Base-by-base conservation (phyloP, 1,139 yeast genomes). In the Debaryomyces udenii region DNA sequence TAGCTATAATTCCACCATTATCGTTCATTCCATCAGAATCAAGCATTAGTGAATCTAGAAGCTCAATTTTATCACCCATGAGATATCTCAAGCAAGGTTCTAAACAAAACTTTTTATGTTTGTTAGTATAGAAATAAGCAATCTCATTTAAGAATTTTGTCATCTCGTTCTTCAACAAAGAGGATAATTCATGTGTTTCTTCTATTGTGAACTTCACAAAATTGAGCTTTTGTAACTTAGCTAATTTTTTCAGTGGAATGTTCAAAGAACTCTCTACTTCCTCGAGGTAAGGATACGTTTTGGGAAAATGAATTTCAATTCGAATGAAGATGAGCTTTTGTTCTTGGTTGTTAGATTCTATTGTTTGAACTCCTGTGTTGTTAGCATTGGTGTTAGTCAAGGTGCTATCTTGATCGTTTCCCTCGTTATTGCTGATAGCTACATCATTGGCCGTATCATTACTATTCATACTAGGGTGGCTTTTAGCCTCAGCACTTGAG, bases 21-120 rank as follows among this genome's bases (percentile, higher is more conserved):
- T 55, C 52, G n/a, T 51, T 51, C n/a, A 55, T 58, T 3, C 53
- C 50, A 27, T 48, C 46, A 9, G 46, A 40, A 9, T 55, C 64
- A 10, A 52, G 45, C 55, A 69, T 59, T 26, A 62, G 46, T 1
- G 59, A 59, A 31, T 70, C 76, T 30, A 66, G 62, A 18, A 86
- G 55, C 22, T 78, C 79, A 3, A 89, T 73, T 42, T 81, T 78
- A 49, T 91, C 98, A 1, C 99, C 99, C 68, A 90, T 70, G 4
- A 93, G 68, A 53, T 73, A 85, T 38, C 96, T 63, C 43, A 93
- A 64, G 50, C 95, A 82, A 0, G 88, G 83, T 55, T 93, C 98
- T 22, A 93, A 66, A 49, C 96, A 88, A 50, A 82, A 89, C 45
- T 72, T 67, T 24, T 80, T 79, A 43, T 68, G 66, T 37, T 73